phyloP scores from a whole-genome alignment of 1,139 yeast species.

The Meyerozyma elateridarum region DNA sequence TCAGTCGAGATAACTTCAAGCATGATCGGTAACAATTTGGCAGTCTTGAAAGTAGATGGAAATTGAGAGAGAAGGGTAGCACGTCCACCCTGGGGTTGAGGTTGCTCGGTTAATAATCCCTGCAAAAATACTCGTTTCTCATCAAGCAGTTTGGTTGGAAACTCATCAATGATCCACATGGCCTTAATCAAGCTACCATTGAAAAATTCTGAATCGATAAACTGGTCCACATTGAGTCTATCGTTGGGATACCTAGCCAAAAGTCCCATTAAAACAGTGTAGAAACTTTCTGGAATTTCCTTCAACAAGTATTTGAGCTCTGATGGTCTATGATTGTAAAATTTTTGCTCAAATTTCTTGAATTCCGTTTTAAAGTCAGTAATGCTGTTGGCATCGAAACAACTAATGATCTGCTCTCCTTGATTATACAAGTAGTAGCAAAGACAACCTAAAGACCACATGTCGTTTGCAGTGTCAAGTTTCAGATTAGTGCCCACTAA shows the following conservation, averaged over 20 bases:
- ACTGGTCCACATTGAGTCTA: constrained; percentile 45
- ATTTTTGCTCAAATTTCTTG: constrained; percentile 34
- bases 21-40: constrained; percentile 72
- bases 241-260: constrained; percentile 41
- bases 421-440: constrained; percentile 60
- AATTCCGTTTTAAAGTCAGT: constrained; percentile 47
- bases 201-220: constrained; percentile 54
- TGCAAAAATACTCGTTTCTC: constrained; percentile 69
- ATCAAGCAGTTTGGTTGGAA: constrained; percentile 64
- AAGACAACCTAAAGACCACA: constrained; percentile 77
- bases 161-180: constrained; percentile 78
- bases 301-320: constrained; percentile 48
- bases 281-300: constrained; percentile 32
- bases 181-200: constrained; percentile 83
- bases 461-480: constrained; percentile 67
- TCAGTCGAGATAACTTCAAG: constrained; percentile 40
- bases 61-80: constrained; percentile 54
- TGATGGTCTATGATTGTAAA: constrained; percentile 39
- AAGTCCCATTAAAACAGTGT: constrained; percentile 29
- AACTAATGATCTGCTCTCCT: constrained; percentile 43
- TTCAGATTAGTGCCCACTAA: constrained; percentile 48
- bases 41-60: constrained; percentile 64
- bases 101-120: constrained; percentile 44
- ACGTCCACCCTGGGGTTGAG: constrained; percentile 10
- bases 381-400: constrained; percentile 43